phyloP scores from a whole-genome alignment of 2,329 filamentous ascomycete species.

The Talaromyces atroroseus region DNA sequence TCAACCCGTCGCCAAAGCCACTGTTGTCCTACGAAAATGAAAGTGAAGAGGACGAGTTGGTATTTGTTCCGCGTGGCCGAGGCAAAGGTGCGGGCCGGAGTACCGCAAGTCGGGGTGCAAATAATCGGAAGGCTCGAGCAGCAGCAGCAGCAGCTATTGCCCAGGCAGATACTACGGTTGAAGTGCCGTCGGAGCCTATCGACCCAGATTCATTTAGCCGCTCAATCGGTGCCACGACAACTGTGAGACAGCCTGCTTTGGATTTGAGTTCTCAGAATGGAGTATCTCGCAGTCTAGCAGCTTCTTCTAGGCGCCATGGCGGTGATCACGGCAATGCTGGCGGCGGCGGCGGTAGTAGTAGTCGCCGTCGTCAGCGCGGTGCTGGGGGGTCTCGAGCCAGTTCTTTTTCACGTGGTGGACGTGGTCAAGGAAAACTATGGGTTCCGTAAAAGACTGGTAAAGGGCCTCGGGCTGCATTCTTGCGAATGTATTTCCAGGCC shows the following conservation, averaged over 20 bases:
- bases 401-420: constrained; percentile 26
- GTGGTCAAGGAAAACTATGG: constrained; percentile 41
- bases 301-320: constrained; percentile 28
- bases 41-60: constrained; percentile 44
- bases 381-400: constrained; percentile 29
- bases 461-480: background rate
- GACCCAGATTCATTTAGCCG: constrained; percentile 46
- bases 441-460: constrained; percentile 34
- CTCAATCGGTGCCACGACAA: constrained; percentile 25
- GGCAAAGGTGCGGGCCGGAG: constrained; percentile 29
- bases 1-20: constrained; percentile 35
- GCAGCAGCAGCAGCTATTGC: constrained; percentile 19
- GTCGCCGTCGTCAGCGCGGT: constrained; percentile 18
- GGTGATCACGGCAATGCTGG: constrained; percentile 18
- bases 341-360: background rate
- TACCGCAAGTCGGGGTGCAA: constrained; percentile 23
- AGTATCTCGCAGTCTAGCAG: constrained; percentile 29
- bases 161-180: constrained; percentile 28
- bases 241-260: constrained; percentile 24
- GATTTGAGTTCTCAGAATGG: constrained; percentile 31
- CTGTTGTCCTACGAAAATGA: constrained; percentile 45
- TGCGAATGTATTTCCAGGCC: background rate
- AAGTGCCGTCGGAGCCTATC: constrained; percentile 43
- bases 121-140: constrained; percentile 27
- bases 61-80: constrained; percentile 41